phyloP scores from a whole-genome alignment of 179 eudicot genomes.

The Amaranthus tricolor region DNA sequence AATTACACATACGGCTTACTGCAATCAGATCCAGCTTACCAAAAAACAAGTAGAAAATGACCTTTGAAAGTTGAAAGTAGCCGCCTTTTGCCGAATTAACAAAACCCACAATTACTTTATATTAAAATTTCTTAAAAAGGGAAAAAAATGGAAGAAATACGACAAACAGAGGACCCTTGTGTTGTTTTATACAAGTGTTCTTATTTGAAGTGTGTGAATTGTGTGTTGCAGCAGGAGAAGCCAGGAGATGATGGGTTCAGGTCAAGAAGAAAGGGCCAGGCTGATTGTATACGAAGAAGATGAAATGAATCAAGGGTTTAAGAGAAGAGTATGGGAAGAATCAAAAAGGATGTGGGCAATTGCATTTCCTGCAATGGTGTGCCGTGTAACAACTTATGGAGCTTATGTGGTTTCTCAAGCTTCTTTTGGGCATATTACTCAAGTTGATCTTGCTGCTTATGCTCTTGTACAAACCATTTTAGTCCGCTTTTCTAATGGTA shows the following conservation, averaged over 20 bases:
- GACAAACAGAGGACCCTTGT: too few species aligned
- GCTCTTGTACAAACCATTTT: slow-evolving; percentile 45
- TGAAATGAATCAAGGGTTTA: slow-evolving; percentile 22
- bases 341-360: slow-evolving; percentile 35
- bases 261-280: slow-evolving; percentile 21
- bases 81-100: too few species aligned
- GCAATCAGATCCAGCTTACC: too few species aligned
- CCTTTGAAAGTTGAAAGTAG: too few species aligned
- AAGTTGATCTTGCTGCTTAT: slow-evolving; percentile 47
- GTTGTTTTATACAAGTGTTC: too few species aligned
- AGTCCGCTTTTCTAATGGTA: slow-evolving; percentile 41
- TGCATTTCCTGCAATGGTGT: slow-evolving; percentile 42
- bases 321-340: slow-evolving; percentile 33
- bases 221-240: too few species aligned
- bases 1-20: too few species aligned
- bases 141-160: too few species aligned
- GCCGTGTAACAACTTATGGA: slow-evolving; percentile 42
- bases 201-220: too few species aligned
- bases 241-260: slow-evolving; percentile 19
- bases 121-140: too few species aligned
- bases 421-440: slow-evolving; percentile 35
- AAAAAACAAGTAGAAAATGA: too few species aligned
- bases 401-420: slow-evolving; percentile 45
- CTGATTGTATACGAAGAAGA: slow-evolving; percentile 23
- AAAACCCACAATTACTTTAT: too few species aligned